Evolutionary conservation across 441 rosid species (phyloP), one percentile per base, ranked within the genome.

Genomic region (Adansonia grandidieri): DNA sequence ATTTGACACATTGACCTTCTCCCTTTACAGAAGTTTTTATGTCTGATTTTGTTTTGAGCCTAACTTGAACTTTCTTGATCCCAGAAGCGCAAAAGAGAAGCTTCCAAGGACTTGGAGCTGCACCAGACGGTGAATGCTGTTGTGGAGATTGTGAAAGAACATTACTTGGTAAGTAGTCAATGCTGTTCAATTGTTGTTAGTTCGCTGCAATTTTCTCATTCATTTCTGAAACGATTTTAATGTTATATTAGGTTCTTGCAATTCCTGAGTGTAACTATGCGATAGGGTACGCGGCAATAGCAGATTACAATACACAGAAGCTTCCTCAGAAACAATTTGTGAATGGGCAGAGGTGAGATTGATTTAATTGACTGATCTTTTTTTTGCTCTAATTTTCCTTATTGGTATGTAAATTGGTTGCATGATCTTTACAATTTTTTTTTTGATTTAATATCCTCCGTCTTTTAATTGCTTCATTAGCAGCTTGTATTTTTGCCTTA

Each of bases 61-160:
- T 82, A 24, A 69, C 51, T 62, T 57, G 53, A 37, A 57, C 19
- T 53, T 42, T 50, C 32, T 78, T 84, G 58, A 78, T 79, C 78
- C 77, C 86, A 92, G 98, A 92, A 94, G 85, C 94, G 92, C 80
- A 94, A 89, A 87, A 90, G 88, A 76, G 92, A 86, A 80, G 73
- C 81, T 61, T 81, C 82, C 50, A 93, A 87, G 85, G 89, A 87
- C 53, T 86, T 93, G 84, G 93, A 89, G 85, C 75, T 94, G 89
- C 89, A 88, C 86, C 95, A 91, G 86, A 87, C 85, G 50, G 94
- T 94, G 74, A 87, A 81, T 82, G 95, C 98, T 71, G 78, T 90
- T 77, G 95, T 96, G 73, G 99, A 96, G 92, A 90, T 96, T 80
- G 97, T 91, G 84, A 96, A 96, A 86, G 99, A 94, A 85, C 88